These are phyloP conservation scores for Jamesozyma lodderae DNA, from an alignment of 805 yeast species.

Conservation along the genomic window DNA sequence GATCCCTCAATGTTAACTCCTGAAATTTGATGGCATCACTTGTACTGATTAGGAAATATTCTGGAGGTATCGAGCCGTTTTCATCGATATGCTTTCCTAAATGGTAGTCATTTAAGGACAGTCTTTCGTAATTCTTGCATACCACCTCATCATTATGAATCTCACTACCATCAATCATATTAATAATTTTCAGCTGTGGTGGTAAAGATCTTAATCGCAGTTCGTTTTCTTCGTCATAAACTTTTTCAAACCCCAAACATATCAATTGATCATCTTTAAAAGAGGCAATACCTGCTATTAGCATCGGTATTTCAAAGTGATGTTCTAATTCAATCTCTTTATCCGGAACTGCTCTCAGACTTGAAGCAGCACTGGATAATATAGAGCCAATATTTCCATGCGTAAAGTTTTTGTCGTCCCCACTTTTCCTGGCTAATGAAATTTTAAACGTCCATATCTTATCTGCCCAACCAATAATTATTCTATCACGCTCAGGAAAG, in stretches of 20 bases:
- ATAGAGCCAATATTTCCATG: conserved; percentile 22
- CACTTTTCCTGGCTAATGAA: conserved; percentile 14
- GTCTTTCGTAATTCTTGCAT: conserved; percentile 42
- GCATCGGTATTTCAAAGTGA: conserved; percentile 34
- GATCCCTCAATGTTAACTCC: conserved; percentile 61
- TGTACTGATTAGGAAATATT: conserved; percentile 67
- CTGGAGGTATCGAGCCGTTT: conserved; percentile 22
- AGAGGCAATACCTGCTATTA: conserved; percentile 72
- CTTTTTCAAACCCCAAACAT: conserved; percentile 22
- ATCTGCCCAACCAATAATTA: conserved; percentile 76
- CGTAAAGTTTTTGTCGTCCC: not conserved
- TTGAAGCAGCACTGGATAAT: conserved; percentile 34
- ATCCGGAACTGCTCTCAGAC: conserved; percentile 39
- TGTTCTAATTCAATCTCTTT: conserved; percentile 34
- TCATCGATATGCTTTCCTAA: conserved; percentile 45
- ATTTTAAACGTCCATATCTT: conserved; percentile 63
- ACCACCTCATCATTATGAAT: conserved; percentile 72
- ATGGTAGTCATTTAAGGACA: conserved; percentile 77
- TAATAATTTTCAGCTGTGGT: conserved; percentile 71
- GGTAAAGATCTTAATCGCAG: conserved; percentile 32
- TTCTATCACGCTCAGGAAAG: conserved; percentile 52
- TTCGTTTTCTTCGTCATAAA: conserved; percentile 23
- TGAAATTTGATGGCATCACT: conserved; percentile 72
- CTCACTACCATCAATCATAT: conserved; percentile 59
- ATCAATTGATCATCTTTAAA: conserved; percentile 64